Conservation (phyloP, 768 basidiomycete genomes). For the Candolleomyces efflorescens region DNA sequence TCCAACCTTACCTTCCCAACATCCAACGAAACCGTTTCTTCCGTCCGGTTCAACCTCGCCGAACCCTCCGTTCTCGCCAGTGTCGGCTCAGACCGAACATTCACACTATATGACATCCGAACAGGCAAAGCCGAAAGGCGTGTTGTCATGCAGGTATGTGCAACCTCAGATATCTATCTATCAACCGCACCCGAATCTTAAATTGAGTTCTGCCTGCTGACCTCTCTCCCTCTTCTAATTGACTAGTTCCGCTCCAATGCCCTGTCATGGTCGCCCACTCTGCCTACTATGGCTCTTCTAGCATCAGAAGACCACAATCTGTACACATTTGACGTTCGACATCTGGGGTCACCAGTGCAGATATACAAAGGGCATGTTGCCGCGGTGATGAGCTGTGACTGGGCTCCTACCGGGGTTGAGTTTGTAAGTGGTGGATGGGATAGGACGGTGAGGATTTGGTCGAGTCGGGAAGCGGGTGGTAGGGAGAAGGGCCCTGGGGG, state of each 20-base stretch:
- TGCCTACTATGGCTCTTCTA: slow-evolving; percentile 85
- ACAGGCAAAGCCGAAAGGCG: slow-evolving; percentile 94
- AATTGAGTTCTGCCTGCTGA: not conserved
- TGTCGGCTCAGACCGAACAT: slow-evolving; percentile 91
- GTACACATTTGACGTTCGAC: slow-evolving; percentile 95
- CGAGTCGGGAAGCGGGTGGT: slow-evolving; percentile 13
- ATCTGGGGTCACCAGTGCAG: slow-evolving; percentile 75
- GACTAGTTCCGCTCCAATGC: slow-evolving; percentile 89
- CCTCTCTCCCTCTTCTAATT: not conserved
- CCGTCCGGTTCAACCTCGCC: slow-evolving; percentile 89
- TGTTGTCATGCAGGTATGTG: slow-evolving; percentile 78
- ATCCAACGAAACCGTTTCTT: slow-evolving; percentile 83
- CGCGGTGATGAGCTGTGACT: slow-evolving; percentile 95
- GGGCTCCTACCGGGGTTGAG: slow-evolving; percentile 94
- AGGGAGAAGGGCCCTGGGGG: slow-evolving; percentile 32
- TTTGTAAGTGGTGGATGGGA: slow-evolving; percentile 98
- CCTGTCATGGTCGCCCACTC: slow-evolving; percentile 93
- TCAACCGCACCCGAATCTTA: not conserved
- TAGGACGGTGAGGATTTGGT: slow-evolving; percentile 89
- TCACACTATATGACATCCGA: slow-evolving; percentile 93
- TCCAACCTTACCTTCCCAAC: slow-evolving; percentile 86
- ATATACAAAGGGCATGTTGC: slow-evolving; percentile 98
- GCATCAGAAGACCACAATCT: slow-evolving; percentile 99
- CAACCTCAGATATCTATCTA: not conserved
- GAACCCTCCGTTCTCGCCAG: slow-evolving; percentile 95